A percentile compares a stretch with the other conserved stretches of the same genome.
Evolutionary conservation across 345 rosid species (phyloP).

Genomic region (Sisymbrium altissimum): DNA sequence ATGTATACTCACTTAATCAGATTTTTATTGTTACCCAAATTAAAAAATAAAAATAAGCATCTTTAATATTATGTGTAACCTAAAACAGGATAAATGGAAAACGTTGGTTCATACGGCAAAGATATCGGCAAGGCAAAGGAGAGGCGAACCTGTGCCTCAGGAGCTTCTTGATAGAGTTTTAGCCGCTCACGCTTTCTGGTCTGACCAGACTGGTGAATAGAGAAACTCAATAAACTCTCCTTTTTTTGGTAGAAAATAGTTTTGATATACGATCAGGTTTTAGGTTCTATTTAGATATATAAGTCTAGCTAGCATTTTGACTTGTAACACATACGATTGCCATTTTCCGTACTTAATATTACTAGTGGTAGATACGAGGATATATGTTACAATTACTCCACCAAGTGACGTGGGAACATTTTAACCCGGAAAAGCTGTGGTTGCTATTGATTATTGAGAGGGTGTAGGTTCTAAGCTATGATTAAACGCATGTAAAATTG

Average conservation of each 20-base stretch:
- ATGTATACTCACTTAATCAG: no score
- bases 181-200: constrained; percentile 76
- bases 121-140: constrained; percentile 88
- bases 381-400: background rate
- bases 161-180: constrained; percentile 56
- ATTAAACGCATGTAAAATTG: background rate
- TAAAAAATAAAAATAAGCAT: background rate
- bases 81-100: constrained; percentile 85
- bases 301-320: background rate
- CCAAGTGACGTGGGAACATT: background rate
- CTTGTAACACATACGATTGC: background rate
- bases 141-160: constrained; percentile 69
- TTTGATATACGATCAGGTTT: background rate
- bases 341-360: background rate
- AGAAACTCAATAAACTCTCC: background rate
- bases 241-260: no score
- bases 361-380: background rate
- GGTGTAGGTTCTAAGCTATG: background rate
- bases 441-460: background rate
- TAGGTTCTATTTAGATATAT: background rate
- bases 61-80: background rate
- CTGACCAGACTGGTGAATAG: constrained; percentile 35
- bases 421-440: background rate
- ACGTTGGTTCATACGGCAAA: constrained; percentile 89
- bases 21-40: background rate